Evolutionary conservation across 2,329 filamentous ascomycete species (phyloP), one percentile per base, ranked within the genome.

Genomic region (Tolypocladium paradoxum): DNA sequence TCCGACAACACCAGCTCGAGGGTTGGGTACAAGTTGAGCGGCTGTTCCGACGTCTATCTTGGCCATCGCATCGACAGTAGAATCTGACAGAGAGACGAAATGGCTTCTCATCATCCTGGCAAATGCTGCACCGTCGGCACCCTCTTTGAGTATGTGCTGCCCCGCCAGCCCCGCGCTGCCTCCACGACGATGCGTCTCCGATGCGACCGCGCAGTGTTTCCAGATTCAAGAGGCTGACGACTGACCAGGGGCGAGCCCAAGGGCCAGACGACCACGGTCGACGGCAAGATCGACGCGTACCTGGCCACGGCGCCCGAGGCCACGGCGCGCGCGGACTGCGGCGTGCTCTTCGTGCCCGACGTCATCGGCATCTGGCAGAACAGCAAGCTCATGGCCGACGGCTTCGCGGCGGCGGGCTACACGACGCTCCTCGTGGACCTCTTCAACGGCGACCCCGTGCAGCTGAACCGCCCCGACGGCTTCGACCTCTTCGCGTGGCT

Each of bases 91-190:
- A 27, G 37, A 31, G 16, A 31, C n/a, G 33, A n/a, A 35, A 82
- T 82, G 78, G 75, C 78, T 36, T 82, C 78, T 3, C 71, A 78
- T 60, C 71, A 73, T 52, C 77, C 78, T 14, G 74, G 62, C 53
- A 60, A 68, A 52, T 82, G 79, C 73, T 82, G 79, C 68, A 70
- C 70, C 34, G 60, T 74, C 52, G 78, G 77, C 55, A 67, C 76
- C 55, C 76, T 72, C 64, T 77, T 80, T 59, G 73, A 78, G 77
- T 80, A 29, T 18, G 11, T 22, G 24, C 51, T 37, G 18, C 43
- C 43, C 24, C 18, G 16, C 22, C 40, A 18, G 31, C 24, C 29
- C 34, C 27, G 22, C 33, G 18, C 8, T 2, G 20, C 22, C n/a
- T 49, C 38, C 12, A 8, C 18, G 9, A 35, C 20, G 18, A 38